Evolutionary conservation across 768 basidiomycete genomes (phyloP), one percentile per base, ranked within the genome.

Genomic region (Leucocoprinus birnbaumii): DNA sequence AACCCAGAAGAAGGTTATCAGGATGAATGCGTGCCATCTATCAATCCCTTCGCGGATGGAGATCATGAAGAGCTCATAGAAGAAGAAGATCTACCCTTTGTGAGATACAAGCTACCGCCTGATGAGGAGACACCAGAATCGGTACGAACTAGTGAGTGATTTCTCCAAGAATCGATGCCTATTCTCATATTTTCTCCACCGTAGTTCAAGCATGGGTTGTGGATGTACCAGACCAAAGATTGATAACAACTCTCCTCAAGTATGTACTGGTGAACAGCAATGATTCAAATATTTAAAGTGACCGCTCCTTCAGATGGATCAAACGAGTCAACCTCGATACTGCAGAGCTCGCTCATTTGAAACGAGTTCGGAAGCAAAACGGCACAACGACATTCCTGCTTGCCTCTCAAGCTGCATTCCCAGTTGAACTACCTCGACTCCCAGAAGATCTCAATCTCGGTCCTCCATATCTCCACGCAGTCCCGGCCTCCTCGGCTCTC

Each of bases 191-290:
- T 41, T 44, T 35, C 48, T 31, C 51, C 40, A 41, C 54, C 9
- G 35, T 52, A 91, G 90, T 83, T 35, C 72, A 80, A 45, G 88
- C 85, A 51, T 93, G 91, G 91, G 86, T 83, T 18, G 85, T 89
- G 16, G 87, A 91, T 63, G 75, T 92, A 16, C 80, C 80, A 3
- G 80, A 89, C 59, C 77, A 76, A 21, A 77, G 75, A 42, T 69
- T 80, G 49, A 87, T 83, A 19, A 78, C 82, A 8, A 65, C 73
- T 1, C 76, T 90, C 71, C 73, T 92, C 8, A 86, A 80, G 89
- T 87, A 62, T 48, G 75, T 42, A 9, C 19, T 26, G 27, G 9
- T 25, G 16, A 18, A 45, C 7, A 10, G 19, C 2, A 24, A 19
- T 14, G 26, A 18, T 42, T 24, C 41, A 26, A 48, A 27, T n/a